Evolutionary conservation across 192 early-diverging fungal species (phyloP), one percentile per base, ranked within the genome.

Genomic region (Entomortierella parvispora): DNA sequence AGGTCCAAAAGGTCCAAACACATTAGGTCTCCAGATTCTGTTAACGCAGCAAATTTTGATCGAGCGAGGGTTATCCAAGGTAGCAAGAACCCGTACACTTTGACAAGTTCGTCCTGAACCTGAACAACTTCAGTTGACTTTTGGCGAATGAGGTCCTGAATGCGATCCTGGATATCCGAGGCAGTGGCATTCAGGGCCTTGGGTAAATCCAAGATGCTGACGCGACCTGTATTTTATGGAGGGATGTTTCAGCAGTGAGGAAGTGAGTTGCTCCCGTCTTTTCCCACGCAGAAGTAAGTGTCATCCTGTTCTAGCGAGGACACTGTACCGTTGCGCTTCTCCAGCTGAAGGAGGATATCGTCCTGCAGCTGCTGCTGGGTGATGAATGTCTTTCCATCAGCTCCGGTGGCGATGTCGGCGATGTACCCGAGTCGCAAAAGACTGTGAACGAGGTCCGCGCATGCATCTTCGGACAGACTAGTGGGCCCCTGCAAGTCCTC

Each of bases 311-410:
- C n/a, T n/a, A n/a, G n/a, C n/a, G n/a, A n/a, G n/a, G n/a, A n/a
- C 17, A 29, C 23, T 14, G 15, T 40, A 77, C 74, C 74, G 23
- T 68, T 52, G 11, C 60, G 74, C 25, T 53, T 63, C 1, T 77
- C 55, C 14, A 77, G 58, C 17, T 58, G 42, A 4, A 48, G 20
- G 0, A 52, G 20, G 20, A 77, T 68, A 31, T 77, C 74, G 31
- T 51, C n/a, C 29, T 45, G 29, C 20, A 77, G 65, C 25, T 77
- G 65, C 6, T 77, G 65, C 50, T 68, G 74, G 25, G 74, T 77
- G 43, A 77, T 68, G 54, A 77, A 77, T 46, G 74, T 26, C 18
- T 64, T 63, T 34, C 74, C 74, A 37, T 77, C 74, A 29, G 68
- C 65, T 9, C 65, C 68, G 15, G 52, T 47, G 12, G 34, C 44